A percentile compares a stretch with the other conserved stretches of the same genome.
These are phyloP conservation scores for Metahyphopichia silvanorum DNA, from an alignment of 805 yeast species.

Conservation along the genomic window DNA sequence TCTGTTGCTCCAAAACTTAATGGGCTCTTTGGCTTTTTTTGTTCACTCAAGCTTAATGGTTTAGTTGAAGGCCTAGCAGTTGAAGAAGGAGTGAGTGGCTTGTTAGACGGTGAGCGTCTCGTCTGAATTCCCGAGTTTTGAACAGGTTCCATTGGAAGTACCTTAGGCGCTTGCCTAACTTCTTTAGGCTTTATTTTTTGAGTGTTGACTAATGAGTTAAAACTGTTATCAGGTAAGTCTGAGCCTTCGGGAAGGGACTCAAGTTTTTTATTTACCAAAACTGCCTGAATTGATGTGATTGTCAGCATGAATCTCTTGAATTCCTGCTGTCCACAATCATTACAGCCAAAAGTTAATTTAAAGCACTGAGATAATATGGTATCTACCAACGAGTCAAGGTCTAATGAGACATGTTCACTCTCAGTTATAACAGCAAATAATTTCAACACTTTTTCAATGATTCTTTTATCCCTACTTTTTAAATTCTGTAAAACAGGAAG, in stretches of 20 bases:
- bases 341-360: slow-evolving; percentile 34
- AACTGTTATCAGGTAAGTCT: slow-evolving; percentile 2
- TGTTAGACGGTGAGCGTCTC: background rate
- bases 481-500: slow-evolving; percentile 74
- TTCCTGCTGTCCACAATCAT: slow-evolving; percentile 32
- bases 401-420: slow-evolving; percentile 28
- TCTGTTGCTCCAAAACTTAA: slow-evolving; percentile 23
- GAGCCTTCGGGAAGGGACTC: slow-evolving; percentile 12
- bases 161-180: background rate
- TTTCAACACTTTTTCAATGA: slow-evolving; percentile 46
- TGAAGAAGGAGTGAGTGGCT: slow-evolving; percentile 3
- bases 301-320: slow-evolving; percentile 24
- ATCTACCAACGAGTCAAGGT: slow-evolving; percentile 26
- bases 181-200: slow-evolving; percentile 10
- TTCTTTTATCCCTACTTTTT: slow-evolving; percentile 72
- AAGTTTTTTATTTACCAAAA: slow-evolving; percentile 16
- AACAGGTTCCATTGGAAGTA: slow-evolving; percentile 2
- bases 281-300: slow-evolving; percentile 19
- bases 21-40: slow-evolving; percentile 3
- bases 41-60: slow-evolving; percentile 3
- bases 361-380: slow-evolving; percentile 28
- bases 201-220: slow-evolving; percentile 17
- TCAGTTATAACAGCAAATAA: slow-evolving; percentile 52
- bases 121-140: slow-evolving; percentile 1
- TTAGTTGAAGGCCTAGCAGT: background rate